Evolutionary conservation across 495 filamentous ascomycete genomes (phyloP).

Genomic region (Podospora conica): DNA sequence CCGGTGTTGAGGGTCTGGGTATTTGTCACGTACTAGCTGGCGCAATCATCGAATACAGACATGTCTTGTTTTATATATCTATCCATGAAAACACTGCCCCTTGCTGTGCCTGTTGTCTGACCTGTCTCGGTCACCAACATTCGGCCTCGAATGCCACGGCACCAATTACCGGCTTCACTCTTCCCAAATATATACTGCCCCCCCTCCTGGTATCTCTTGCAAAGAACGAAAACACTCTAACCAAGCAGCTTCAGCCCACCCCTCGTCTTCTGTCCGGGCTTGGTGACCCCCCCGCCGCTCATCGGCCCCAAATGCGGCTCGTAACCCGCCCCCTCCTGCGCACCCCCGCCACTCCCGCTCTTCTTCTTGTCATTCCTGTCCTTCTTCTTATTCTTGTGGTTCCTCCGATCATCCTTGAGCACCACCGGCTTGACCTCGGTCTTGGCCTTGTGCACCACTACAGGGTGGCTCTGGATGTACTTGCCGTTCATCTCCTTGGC

Average conservation of each 20-base stretch:
- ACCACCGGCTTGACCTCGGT: conserved; percentile 77
- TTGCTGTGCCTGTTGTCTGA: neutral
- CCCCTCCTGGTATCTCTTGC: neutral
- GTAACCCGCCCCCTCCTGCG: conserved; percentile 24
- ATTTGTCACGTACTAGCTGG: neutral
- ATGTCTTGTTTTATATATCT: neutral
- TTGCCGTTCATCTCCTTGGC: conserved; percentile 98
- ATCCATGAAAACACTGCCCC: neutral
- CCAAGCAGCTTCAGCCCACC: conserved; percentile 72
- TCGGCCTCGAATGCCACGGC: neutral
- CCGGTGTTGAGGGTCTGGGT: neutral
- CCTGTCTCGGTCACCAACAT: neutral
- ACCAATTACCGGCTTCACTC: neutral
- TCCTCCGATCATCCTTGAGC: conserved; percentile 36
- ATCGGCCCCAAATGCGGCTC: conserved; percentile 41
- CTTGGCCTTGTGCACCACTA: conserved; percentile 75
- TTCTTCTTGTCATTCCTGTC: conserved; percentile 31
- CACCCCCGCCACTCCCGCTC: conserved; percentile 26
- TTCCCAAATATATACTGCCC: neutral
- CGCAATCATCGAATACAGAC: neutral
- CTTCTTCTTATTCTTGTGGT: conserved; percentile 30
- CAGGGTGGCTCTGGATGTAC: conserved; percentile 95
- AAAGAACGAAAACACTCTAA: conserved; percentile 24
- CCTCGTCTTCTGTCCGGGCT: conserved; percentile 74
- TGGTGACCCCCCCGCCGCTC: conserved; percentile 60